Conservation (phyloP, 306 rosid genomes). For the Boehmeria nivea region DNA sequence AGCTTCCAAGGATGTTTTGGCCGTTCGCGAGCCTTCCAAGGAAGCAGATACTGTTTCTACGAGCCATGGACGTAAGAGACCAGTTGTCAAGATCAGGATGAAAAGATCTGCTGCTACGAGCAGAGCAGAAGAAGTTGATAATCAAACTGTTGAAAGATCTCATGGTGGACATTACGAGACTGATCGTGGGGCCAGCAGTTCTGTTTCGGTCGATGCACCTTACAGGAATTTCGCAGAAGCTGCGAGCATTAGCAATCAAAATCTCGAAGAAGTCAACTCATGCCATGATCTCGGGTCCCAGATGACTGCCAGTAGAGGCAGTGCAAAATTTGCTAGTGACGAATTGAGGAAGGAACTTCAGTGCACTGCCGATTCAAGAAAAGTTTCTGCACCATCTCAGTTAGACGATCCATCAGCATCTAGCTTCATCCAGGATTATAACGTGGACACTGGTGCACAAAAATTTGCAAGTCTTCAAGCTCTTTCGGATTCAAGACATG, state of each 20-base stretch:
- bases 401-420: conserved; percentile 61
- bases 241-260: conserved; percentile 50
- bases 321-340: conserved; percentile 69
- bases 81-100: conserved; percentile 69
- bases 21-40: conserved; percentile 43
- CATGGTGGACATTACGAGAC: conserved; percentile 50
- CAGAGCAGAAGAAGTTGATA: conserved; percentile 68
- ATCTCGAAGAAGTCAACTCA: conserved; percentile 77
- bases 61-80: conserved; percentile 60
- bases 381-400: conserved; percentile 45
- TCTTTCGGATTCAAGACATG: conserved; percentile 48
- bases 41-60: conserved; percentile 57
- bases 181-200: conserved; percentile 73
- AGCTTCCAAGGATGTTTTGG: conserved; percentile 31
- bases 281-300: conserved; percentile 70
- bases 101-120: conserved; percentile 79
- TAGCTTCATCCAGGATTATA: conserved; percentile 70
- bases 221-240: conserved; percentile 56
- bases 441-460: conserved; percentile 62
- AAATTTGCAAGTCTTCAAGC: conserved; percentile 77
- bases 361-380: conserved; percentile 82
- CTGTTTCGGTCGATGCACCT: conserved; percentile 97
- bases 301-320: conserved; percentile 92
- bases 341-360: conserved; percentile 75
- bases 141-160: conserved; percentile 64